Conservation (phyloP, 768 basidiomycete species). For the Rhodotorula kratochvilovae region DNA sequence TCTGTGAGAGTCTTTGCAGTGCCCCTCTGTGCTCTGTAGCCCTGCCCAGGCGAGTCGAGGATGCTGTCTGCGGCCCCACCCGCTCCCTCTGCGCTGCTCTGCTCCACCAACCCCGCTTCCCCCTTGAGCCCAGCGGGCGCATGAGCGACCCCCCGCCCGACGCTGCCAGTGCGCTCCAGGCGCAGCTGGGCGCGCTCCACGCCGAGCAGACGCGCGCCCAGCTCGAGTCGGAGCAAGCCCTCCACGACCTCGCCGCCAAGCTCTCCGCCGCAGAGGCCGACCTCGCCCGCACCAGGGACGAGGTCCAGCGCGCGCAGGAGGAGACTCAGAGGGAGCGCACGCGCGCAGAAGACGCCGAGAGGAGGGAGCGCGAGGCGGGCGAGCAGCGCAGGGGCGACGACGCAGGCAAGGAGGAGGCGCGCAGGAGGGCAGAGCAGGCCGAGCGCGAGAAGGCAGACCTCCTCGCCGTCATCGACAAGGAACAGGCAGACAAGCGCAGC, state of each 20-base stretch:
- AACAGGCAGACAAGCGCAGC: slow-evolving; percentile 69
- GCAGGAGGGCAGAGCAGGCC: slow-evolving; percentile 54
- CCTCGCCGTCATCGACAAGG: slow-evolving; percentile 70
- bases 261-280: background rate
- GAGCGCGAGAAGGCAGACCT: slow-evolving; percentile 90
- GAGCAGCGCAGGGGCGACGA: slow-evolving; percentile 80
- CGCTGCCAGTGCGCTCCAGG: background rate
- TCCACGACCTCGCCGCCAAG: slow-evolving; percentile 31
- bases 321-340: background rate
- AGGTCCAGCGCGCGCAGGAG: background rate
- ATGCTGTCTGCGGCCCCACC: too few relatives aligned
- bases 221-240: slow-evolving; percentile 32
- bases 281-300: background rate
- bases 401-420: background rate
- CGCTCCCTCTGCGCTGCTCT: background rate
- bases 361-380: slow-evolving; percentile 42
- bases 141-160: background rate
- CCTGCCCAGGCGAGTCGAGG: too few relatives aligned
- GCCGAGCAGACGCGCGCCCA: slow-evolving; percentile 18
- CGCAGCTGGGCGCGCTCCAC: slow-evolving; percentile 18
- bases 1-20: too few relatives aligned
- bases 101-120: too few relatives aligned
- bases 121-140: background rate
- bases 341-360: background rate
- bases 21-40: too few relatives aligned